Conservation (phyloP, 805 yeast species). For the Torulaspora quercuum region DNA sequence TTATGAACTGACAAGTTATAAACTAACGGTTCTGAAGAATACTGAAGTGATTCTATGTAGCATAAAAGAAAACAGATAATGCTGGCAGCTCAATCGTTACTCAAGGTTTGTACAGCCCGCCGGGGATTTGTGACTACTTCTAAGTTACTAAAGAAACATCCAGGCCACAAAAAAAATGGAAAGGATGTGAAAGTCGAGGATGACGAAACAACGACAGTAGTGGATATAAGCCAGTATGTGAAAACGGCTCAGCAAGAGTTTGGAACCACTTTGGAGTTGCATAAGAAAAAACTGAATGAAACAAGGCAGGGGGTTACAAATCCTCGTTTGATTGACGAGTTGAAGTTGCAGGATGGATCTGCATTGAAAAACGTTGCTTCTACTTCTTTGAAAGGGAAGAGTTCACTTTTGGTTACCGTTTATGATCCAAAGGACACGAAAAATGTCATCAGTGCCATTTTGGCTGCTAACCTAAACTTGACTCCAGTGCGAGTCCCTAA, state of each 20-base stretch:
- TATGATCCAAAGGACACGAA: conserved; percentile 78
- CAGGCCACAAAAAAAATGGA: conserved; percentile 15
- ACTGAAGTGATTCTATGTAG: no score
- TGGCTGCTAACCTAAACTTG: conserved; percentile 66
- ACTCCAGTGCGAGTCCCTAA: conserved; percentile 75
- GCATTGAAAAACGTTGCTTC: conserved; percentile 66
- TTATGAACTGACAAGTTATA: no score
- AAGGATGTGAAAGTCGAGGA: conserved; percentile 13
- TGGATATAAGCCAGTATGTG: conserved; percentile 19
- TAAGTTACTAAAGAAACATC: conserved; percentile 14
- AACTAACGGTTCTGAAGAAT: no score
- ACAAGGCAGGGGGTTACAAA: conserved; percentile 67
- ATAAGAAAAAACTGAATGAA: conserved; percentile 55
- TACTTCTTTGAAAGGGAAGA: conserved; percentile 62
- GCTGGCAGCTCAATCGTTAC: conserved; percentile 3
- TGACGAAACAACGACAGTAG: conserved; percentile 16
- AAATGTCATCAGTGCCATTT: conserved; percentile 63
- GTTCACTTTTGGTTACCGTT: conserved; percentile 71
- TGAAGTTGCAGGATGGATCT: conserved; percentile 47
- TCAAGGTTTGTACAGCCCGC: conserved; percentile 1
- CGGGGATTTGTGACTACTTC: conserved; percentile 10
- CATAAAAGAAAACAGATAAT: no score
- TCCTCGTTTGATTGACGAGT: conserved; percentile 59
- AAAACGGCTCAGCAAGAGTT: conserved; percentile 35
- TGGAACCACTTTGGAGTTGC: conserved; percentile 47